Percentiles rank a stretch among this genome's conserved stretches.
Evolutionary conservation across 208 protist genomes (phyloP).

Genomic region (Tritrichomonas foetus): DNA sequence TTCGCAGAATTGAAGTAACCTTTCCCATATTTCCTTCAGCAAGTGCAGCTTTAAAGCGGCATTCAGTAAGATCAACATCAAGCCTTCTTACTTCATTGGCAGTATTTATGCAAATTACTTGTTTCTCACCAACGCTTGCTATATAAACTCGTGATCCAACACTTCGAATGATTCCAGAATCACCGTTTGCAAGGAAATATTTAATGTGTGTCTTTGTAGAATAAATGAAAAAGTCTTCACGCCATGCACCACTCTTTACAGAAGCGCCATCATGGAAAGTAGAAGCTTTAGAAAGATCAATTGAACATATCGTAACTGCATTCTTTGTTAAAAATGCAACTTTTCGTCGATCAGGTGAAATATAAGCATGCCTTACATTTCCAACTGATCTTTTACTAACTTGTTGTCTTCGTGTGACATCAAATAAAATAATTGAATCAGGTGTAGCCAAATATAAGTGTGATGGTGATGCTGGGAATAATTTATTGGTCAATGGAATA

Average conservation of each 20-base stretch:
- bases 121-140: constrained; percentile 70
- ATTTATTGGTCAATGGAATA: constrained; percentile 51
- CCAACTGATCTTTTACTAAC: constrained; percentile 60
- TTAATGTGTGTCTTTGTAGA: constrained; percentile 95
- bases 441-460: constrained; percentile 69
- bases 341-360: constrained; percentile 74
- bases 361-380: constrained; percentile 80
- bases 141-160: constrained; percentile 87
- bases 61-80: constrained; percentile 81
- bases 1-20: constrained; percentile 81
- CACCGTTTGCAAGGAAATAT: constrained; percentile 78
- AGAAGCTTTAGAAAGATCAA: constrained; percentile 75
- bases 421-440: constrained; percentile 78
- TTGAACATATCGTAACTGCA: constrained; percentile 71
- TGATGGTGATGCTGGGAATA: constrained; percentile 67
- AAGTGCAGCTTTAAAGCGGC: constrained; percentile 87
- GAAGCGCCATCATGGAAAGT: constrained; percentile 78
- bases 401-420: constrained; percentile 76
- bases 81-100: constrained; percentile 71
- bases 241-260: constrained; percentile 81
- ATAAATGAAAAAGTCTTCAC: constrained; percentile 84
- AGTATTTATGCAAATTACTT: constrained; percentile 77
- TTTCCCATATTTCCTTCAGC: constrained; percentile 72
- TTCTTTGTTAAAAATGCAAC: constrained; percentile 81
- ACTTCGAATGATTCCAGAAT: constrained; percentile 89